A percentile compares a stretch with the other conserved stretches of the same genome.
These are phyloP conservation scores for Byssoonygena ceratinophila DNA, from an alignment of 2,329 filamentous ascomycete genomes.

Conservation along the genomic window DNA sequence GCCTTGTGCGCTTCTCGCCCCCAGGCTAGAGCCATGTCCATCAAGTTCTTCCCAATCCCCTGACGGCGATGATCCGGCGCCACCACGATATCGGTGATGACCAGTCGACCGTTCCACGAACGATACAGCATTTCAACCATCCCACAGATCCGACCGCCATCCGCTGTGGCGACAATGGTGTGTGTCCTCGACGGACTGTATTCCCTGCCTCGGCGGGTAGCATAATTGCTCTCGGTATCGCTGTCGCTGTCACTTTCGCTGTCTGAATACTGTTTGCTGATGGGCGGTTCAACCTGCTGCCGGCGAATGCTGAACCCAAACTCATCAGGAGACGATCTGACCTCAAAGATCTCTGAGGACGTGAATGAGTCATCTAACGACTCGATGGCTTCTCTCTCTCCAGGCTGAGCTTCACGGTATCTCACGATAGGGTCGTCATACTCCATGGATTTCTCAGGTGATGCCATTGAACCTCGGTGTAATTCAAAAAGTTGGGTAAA, in stretches of 20 bases:
- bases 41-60: conserved; percentile 4
- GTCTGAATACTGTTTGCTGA: conserved; percentile 4
- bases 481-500: no score
- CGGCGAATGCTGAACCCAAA: neutral
- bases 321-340: neutral
- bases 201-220: neutral
- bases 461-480: neutral
- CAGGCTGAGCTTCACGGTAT: neutral
- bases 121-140: neutral
- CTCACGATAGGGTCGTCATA: neutral
- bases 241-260: neutral
- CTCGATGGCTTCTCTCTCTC: neutral
- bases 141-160: neutral
- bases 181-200: neutral
- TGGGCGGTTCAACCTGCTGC: neutral
- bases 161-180: conserved; percentile 1
- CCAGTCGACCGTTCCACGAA: conserved; percentile 11
- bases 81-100: conserved; percentile 8
- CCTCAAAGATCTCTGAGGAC: conserved; percentile 1
- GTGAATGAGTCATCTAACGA: conserved; percentile 10
- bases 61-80: neutral
- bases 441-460: neutral
- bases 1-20: conserved; percentile 1
- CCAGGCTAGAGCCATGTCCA: neutral
- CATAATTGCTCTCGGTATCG: conserved; percentile 1